A percentile compares a stretch with the other conserved stretches of the same genome.
Conservation (phyloP, 208 protist species). For the Crithidia fasciculata region DNA sequence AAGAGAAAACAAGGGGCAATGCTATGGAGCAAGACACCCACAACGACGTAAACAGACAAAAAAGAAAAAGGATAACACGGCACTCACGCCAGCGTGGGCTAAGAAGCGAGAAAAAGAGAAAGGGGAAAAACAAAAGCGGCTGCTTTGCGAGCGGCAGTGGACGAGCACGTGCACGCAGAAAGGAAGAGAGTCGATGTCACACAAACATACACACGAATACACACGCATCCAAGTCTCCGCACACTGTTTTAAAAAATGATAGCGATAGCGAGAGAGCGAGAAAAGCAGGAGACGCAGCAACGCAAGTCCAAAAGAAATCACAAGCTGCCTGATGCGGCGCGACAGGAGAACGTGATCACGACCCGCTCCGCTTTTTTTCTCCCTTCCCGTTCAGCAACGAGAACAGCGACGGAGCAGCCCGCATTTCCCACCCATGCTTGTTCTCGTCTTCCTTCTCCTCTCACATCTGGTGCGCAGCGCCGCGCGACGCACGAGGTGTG, state of each 20-base stretch:
- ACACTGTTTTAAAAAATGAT: not conserved
- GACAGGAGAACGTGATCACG: too few species aligned
- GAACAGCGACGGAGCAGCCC: not conserved
- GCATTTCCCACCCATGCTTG: too few species aligned
- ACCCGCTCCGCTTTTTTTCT: not conserved
- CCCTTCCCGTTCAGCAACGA: not conserved
- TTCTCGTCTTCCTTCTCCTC: not conserved
- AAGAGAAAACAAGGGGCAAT: not conserved
- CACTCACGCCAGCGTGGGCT: not conserved
- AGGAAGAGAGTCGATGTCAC: not conserved
- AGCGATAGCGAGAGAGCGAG: not conserved
- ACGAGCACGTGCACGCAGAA: not conserved
- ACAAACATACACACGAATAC: slow-evolving; percentile 4
- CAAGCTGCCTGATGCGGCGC: too few species aligned
- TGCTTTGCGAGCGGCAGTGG: not conserved
- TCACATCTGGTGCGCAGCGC: slow-evolving; percentile 1
- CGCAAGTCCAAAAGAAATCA: too few species aligned
- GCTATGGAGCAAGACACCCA: not conserved
- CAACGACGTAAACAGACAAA: slow-evolving; percentile 7
- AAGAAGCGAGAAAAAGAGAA: slow-evolving; percentile 8
- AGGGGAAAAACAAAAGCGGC: not conserved
- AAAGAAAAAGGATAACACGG: slow-evolving; percentile 1
- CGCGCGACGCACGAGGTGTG: slow-evolving; percentile 10
- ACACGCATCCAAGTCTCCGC: not conserved
- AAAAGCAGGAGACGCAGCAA: too few species aligned